Base-by-base conservation (phyloP, 1,139 yeast species). In the Sugiyamaella sp. region DNA sequence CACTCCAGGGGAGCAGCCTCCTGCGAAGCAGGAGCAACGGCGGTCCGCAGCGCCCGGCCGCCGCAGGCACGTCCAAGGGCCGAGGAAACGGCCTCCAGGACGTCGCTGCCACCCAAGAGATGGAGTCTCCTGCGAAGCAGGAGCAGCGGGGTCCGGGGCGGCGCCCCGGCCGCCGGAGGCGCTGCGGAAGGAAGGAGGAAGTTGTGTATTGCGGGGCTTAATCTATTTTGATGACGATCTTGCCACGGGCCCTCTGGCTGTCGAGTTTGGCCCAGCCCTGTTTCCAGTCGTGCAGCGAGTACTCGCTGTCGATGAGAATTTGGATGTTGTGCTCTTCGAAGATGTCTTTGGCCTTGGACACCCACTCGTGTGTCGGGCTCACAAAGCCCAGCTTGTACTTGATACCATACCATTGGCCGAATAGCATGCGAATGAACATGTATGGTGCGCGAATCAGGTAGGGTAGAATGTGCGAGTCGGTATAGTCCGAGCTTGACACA, bases 301-400 rank as follows among this genome's bases (percentile, higher is more conserved):
- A 76, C 21, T 77, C 78, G 10, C 82, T 73, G 66, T 86, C 93
- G 46, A 86, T 72, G 6, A 72, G 66, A 10, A 82, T 72, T 42
- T 70, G 68, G 48, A 82, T 63, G 20, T 74, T 66, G 67, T 64
- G 21, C 2, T 29, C 14, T 14, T 41, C 50, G 12, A 56, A 14
- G 59, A 80, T 65, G 45, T 74, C 68, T 9, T 63, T 54, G 2
- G 72, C 77, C 21, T 57, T 51, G 16, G 57, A 51, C 45, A 58
- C 61, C 73, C 73, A 62, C 45, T 54, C 56, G n/a, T 61, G 61
- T 6, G 25, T 21, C n/a, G 38, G 32, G 2, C 33, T 29, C 2
- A 33, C 37, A 44, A 48, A 54, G 54, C 63, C 66, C 2, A 67
- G 55, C 41, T 58, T 56, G 60, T 71, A 72, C 53, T 69, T 61